These are phyloP conservation scores for Prunella vulgaris DNA, from an alignment of 257 asterid genomes.

Conservation along the genomic window DNA sequence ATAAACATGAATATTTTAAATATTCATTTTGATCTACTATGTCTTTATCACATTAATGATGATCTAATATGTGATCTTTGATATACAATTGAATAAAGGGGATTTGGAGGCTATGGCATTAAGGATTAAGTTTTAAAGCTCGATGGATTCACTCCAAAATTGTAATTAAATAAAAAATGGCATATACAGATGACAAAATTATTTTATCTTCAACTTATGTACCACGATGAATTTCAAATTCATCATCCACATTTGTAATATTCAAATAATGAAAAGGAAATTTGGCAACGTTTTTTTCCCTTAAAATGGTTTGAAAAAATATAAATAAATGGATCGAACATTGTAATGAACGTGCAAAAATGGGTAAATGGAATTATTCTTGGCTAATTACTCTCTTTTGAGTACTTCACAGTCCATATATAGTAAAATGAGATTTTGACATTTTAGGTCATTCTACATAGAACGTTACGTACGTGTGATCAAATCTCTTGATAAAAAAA, in stretches of 20 bases:
- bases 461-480: too few relatives aligned
- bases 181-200: neutral
- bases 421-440: conserved; percentile 6
- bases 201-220: neutral
- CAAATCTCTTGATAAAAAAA: too few relatives aligned
- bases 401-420: neutral
- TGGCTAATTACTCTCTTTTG: neutral
- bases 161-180: too few relatives aligned
- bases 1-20: too few relatives aligned
- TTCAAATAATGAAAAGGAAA: neutral
- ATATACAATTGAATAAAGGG: too few relatives aligned
- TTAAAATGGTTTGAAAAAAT: neutral
- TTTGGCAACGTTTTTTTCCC: neutral
- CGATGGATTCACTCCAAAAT: too few relatives aligned
- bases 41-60: too few relatives aligned
- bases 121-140: too few relatives aligned
- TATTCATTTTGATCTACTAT: too few relatives aligned
- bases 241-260: neutral
- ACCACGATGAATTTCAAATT: neutral
- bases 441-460: too few relatives aligned
- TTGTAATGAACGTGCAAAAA: neutral
- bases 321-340: neutral
- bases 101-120: too few relatives aligned
- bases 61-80: too few relatives aligned
- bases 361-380: neutral